phyloP scores from a whole-genome alignment of 169 alveolate genomes.

The Cryptosporidium xiaoi region DNA sequence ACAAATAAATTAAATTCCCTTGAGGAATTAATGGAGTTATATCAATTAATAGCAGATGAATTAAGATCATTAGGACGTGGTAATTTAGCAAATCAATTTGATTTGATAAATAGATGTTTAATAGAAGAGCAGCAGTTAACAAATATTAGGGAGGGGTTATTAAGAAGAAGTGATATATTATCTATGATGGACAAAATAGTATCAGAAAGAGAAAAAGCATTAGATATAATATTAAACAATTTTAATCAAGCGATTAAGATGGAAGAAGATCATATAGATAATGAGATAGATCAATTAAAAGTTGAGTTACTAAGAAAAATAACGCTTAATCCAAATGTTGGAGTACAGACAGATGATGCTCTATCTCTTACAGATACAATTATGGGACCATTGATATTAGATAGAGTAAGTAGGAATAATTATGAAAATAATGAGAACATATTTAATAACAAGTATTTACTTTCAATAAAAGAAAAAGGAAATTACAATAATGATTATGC shows the following conservation, averaged over 20 bases:
- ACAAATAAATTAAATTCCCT: slow-evolving; percentile 57
- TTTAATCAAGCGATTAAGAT: slow-evolving; percentile 31
- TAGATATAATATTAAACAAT: slow-evolving; percentile 33
- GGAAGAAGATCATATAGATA: slow-evolving; percentile 57
- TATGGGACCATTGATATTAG: slow-evolving; percentile 69
- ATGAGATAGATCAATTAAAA: slow-evolving; percentile 36
- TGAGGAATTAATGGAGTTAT: slow-evolving; percentile 68
- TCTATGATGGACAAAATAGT: slow-evolving; percentile 51
- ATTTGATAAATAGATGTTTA: slow-evolving; percentile 66
- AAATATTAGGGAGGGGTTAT: slow-evolving; percentile 34
- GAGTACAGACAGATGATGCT: slow-evolving; percentile 71
- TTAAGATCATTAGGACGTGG: slow-evolving; percentile 75
- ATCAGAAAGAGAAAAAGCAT: slow-evolving; percentile 61
- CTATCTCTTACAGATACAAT: slow-evolving; percentile 65
- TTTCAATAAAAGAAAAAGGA: neutral
- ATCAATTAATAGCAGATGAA: slow-evolving; percentile 73
- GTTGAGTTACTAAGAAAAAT: slow-evolving; percentile 25
- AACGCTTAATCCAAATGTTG: slow-evolving; percentile 36
- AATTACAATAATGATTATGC: slow-evolving; percentile 44
- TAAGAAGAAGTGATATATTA: slow-evolving; percentile 47
- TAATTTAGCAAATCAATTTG: slow-evolving; percentile 68
- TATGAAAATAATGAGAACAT: neutral
- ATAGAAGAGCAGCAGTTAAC: slow-evolving; percentile 71
- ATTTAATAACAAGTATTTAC: neutral
- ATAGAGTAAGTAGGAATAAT: slow-evolving; percentile 8